Evolutionary conservation across 73 alveolate genomes (phyloP), one percentile per base, ranked within the genome.

Genomic region (Paramecium sexaurelia): DNA sequence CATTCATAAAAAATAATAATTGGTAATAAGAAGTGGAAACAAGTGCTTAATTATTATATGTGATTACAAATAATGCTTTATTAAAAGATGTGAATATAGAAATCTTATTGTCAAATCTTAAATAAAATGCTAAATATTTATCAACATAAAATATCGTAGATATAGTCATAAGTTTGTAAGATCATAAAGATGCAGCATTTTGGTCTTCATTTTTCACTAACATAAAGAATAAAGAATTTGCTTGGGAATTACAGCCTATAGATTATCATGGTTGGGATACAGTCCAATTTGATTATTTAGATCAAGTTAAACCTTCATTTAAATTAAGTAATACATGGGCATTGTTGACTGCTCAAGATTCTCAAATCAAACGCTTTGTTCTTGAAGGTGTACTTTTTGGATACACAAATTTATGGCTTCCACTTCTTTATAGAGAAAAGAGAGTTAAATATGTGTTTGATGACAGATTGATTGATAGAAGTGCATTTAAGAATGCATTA

Each of bases 261-360:
- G 90, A 78, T 22, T 78, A 78, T 78, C 71, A 40, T 33, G 90
- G 55, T 7, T 78, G 90, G 90, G 32, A n/a, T 10, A 41, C 73
- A 26, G 33, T 61, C 9, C 6, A 61, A 61, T 61, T 61, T 11
- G 83, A 61, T 61, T 61, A 61, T 61, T 32, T 61, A 19, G 43
- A 61, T 26, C 7, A 26, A 61, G 83, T 61, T 5, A 61, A 61
- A 32, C 1, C 6, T 1, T 32, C 83, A 61, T 61, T 26, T 9
- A 61, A 32, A 32, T 61, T 61, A 27, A 61, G 47, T n/a, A 61
- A 61, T 24, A 61, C 83, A 11, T 61, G 83, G 83, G 83, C 83
- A 10, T 5, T 61, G 29, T 61, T 61, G 24, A 61, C 39, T 29
- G 36, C 87, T 33, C 15, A 36, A 20, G 57, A 39, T 20, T 73